Percentiles rank a stretch among this genome's conserved stretches.
Conservation (phyloP, 2,329 filamentous ascomycete species). For the Colletotrichum liriopes region DNA sequence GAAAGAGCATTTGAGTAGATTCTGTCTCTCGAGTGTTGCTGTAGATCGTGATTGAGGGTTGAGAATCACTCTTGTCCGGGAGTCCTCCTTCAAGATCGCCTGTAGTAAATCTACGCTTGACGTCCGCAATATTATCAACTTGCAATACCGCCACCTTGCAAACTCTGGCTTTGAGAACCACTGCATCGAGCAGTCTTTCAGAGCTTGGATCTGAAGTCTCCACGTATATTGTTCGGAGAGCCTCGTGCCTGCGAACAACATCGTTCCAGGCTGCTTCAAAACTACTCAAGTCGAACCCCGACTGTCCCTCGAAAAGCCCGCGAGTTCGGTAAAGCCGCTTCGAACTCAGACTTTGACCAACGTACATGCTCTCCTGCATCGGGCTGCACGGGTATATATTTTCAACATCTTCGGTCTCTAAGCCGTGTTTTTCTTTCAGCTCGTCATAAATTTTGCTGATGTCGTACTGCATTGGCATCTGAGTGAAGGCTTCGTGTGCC, state of each 20-base stretch:
- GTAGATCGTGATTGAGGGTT: constrained; percentile 25
- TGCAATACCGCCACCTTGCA: neutral
- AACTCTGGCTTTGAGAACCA: constrained; percentile 30
- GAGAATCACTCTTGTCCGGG: neutral
- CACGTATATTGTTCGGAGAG: constrained; percentile 36
- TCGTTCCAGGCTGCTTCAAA: constrained; percentile 28
- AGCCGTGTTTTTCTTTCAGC: neutral
- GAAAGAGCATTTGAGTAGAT: neutral
- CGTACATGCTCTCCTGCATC: constrained; percentile 56
- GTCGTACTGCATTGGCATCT: constrained; percentile 20
- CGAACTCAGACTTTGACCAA: constrained; percentile 48
- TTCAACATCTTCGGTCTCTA: constrained; percentile 43
- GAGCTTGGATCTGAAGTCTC: constrained; percentile 20
- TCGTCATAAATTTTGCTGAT: neutral
- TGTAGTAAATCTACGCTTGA: no score
- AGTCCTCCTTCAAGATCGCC: neutral
- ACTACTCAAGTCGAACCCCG: neutral
- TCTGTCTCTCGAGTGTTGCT: neutral
- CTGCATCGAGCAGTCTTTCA: constrained; percentile 13
- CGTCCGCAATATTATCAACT: no score
- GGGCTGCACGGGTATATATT: constrained; percentile 57
- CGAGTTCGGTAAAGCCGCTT: constrained; percentile 49
- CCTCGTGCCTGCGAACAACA: constrained; percentile 38
- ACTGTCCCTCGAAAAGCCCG: constrained; percentile 13
- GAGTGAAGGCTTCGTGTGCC: neutral